Percentiles rank a stretch among this genome's conserved stretches.
phyloP scores from a whole-genome alignment of 441 rosid genomes.

The Erodium chrysanthum region DNA sequence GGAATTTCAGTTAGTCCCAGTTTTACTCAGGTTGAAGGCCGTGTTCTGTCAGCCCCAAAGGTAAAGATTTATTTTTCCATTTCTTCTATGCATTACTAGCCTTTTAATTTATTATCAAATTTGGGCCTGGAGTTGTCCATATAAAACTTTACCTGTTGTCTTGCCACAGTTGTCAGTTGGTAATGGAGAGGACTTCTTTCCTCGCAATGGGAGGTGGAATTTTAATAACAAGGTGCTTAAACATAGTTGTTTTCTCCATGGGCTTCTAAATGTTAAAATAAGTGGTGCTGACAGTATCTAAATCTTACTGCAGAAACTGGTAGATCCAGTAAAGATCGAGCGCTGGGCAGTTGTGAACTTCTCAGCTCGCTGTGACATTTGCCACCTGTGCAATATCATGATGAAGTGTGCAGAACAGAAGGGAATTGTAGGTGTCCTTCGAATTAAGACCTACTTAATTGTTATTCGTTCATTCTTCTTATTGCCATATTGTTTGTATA shows the following conservation, averaged over 20 bases:
- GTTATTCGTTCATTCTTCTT: neutral
- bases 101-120: neutral
- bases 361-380: slow-evolving; percentile 56
- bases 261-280: neutral
- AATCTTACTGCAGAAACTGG: neutral
- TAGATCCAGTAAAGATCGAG: slow-evolving; percentile 4
- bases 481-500: slow-evolving; percentile 13
- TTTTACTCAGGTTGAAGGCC: slow-evolving; percentile 70
- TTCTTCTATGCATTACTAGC: neutral
- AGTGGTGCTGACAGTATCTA: neutral
- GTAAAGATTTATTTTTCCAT: neutral
- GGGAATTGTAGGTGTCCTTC: slow-evolving; percentile 53
- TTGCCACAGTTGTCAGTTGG: slow-evolving; percentile 50
- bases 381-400: slow-evolving; percentile 39
- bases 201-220: slow-evolving; percentile 72
- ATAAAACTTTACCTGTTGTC: neutral
- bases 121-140: neutral
- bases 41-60: slow-evolving; percentile 15
- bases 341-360: slow-evolving; percentile 26
- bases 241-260: neutral
- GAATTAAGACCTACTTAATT: neutral
- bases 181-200: slow-evolving; percentile 45
- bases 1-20: slow-evolving; percentile 46
- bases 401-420: slow-evolving; percentile 47
- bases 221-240: slow-evolving; percentile 54